Conservation (phyloP, 306 rosid species). For the Herpetospermum pedunculosum region DNA sequence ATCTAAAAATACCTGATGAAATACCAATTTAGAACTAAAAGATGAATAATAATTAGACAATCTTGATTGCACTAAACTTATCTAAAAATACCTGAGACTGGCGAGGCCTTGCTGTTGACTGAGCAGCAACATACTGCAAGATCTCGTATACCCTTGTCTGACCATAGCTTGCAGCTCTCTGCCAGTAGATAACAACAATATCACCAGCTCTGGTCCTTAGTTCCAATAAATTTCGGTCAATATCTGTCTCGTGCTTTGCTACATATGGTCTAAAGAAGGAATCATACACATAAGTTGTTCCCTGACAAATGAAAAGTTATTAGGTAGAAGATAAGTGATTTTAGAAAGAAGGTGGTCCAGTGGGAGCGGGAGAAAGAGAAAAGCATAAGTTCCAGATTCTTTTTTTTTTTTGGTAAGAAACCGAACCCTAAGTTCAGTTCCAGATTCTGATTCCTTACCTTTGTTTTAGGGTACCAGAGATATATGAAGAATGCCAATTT, state of each 20-base stretch:
- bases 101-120: constrained; percentile 61
- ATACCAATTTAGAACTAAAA: not conserved
- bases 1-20: not conserved
- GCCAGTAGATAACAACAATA: constrained; percentile 56
- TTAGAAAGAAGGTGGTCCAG: not conserved
- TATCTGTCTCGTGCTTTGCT: constrained; percentile 72
- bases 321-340: not conserved
- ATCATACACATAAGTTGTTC: constrained; percentile 81
- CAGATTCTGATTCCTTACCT: constrained; percentile 33
- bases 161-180: constrained; percentile 72
- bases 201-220: constrained; percentile 83
- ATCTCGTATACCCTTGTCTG: constrained; percentile 77
- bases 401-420: too few species aligned
- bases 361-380: not conserved
- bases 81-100: constrained; percentile 50
- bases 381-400: not conserved
- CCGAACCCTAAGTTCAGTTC: too few species aligned
- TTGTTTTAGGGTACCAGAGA: constrained; percentile 82
- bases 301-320: constrained; percentile 32
- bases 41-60: not conserved
- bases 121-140: constrained; percentile 80
- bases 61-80: not conserved
- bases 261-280: constrained; percentile 87
- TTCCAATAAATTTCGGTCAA: constrained; percentile 74
- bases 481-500: constrained; percentile 81